These are phyloP conservation scores for Tylopilus sp. DNA, from an alignment of 768 basidiomycete species.

Conservation along the genomic window DNA sequence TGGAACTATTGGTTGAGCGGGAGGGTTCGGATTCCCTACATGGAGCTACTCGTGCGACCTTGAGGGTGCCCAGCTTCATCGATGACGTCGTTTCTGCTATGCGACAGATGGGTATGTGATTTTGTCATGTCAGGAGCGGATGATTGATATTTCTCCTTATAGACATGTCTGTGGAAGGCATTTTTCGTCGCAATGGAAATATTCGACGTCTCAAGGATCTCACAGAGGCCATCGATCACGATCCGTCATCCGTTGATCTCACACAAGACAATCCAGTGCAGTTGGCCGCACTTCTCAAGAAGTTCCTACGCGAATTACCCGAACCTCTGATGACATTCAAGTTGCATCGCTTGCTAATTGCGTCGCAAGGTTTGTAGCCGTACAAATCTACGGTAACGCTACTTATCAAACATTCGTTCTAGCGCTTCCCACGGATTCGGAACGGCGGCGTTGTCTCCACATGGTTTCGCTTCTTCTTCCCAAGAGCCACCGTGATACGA, in stretches of 20 bases:
- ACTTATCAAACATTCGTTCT: slow-evolving; percentile 8
- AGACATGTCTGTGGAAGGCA: slow-evolving; percentile 99
- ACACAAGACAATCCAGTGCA: slow-evolving; percentile 96
- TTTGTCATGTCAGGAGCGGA: background rate
- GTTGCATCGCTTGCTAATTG: slow-evolving; percentile 83
- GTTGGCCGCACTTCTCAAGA: slow-evolving; percentile 93
- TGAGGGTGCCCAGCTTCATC: slow-evolving; percentile 94
- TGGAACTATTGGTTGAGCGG: slow-evolving; percentile 89
- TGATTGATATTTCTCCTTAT: slow-evolving; percentile 5
- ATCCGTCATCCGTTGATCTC: slow-evolving; percentile 86
- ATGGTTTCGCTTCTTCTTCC: slow-evolving; percentile 84
- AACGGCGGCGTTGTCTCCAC: slow-evolving; percentile 82
- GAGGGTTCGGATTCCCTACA: slow-evolving; percentile 95
- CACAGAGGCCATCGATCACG: slow-evolving; percentile 91
- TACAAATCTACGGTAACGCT: background rate
- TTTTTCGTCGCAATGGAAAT: slow-evolving; percentile 98
- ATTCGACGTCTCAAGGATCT: slow-evolving; percentile 90
- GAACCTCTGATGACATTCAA: slow-evolving; percentile 96
- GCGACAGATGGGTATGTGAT: slow-evolving; percentile 90
- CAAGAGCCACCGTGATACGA: slow-evolving; percentile 91
- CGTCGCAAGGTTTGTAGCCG: slow-evolving; percentile 72
- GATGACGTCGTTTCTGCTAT: slow-evolving; percentile 98
- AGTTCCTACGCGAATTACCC: slow-evolving; percentile 93
- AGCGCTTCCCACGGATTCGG: slow-evolving; percentile 73
- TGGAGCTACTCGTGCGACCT: slow-evolving; percentile 78